phyloP scores from a whole-genome alignment of 495 filamentous ascomycete genomes.

The Hyaloscypha finlandica region DNA sequence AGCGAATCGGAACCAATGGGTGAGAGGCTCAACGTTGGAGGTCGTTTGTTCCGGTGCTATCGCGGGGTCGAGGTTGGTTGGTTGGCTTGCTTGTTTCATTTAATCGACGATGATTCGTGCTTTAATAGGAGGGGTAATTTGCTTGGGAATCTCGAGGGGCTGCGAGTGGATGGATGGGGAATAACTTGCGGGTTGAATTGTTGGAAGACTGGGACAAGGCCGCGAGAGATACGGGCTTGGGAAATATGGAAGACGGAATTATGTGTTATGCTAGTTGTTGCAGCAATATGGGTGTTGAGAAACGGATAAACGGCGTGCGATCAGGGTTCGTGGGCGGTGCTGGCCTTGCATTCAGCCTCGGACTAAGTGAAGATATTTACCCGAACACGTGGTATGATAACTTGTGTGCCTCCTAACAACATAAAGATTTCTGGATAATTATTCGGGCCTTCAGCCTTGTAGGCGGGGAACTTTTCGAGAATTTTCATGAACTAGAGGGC shows the following conservation, averaged over 20 bases:
- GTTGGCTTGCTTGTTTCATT: background rate
- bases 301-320: background rate
- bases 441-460: background rate
- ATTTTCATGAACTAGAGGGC: background rate
- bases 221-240: background rate
- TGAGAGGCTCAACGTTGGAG: background rate
- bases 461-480: background rate
- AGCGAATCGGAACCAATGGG: background rate
- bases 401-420: background rate
- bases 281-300: background rate
- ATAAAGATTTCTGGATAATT: background rate
- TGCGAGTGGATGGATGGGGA: background rate
- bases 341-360: background rate
- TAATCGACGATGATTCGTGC: background rate
- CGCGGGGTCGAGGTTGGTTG: background rate
- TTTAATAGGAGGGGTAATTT: background rate
- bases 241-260: background rate
- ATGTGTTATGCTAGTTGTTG: background rate
- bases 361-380: background rate
- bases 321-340: background rate
- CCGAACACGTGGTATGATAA: background rate
- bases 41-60: constrained; percentile 4
- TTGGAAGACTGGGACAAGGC: background rate
- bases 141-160: background rate
- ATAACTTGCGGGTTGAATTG: background rate